Conservation (phyloP, 1,139 yeast species). For the Suhomyces taliae region DNA sequence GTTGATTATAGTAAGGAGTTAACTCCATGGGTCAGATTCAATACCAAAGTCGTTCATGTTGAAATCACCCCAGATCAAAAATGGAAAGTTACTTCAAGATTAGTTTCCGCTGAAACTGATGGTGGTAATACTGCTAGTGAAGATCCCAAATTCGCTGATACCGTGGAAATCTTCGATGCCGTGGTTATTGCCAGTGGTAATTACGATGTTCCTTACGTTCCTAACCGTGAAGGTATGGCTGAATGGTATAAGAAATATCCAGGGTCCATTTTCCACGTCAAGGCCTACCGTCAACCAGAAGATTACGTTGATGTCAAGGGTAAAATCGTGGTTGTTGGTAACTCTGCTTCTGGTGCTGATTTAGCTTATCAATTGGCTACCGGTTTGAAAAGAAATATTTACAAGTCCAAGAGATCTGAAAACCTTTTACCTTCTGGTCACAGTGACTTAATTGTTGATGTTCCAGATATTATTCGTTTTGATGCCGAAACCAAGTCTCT, state of each 20-base stretch:
- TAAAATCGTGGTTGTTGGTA: constrained; percentile 56
- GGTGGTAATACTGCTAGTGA: constrained; percentile 11
- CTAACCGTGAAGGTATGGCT: constrained; percentile 52
- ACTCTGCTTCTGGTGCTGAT: constrained; percentile 64
- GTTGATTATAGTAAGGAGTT: constrained; percentile 41
- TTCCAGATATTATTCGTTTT: constrained; percentile 38
- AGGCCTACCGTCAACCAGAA: constrained; percentile 53
- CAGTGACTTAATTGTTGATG: constrained; percentile 36
- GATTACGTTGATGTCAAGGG: constrained; percentile 39
- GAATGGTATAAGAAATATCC: constrained; percentile 50
- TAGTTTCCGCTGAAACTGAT: constrained; percentile 22
- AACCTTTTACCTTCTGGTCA: constrained; percentile 42
- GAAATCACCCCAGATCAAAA: constrained; percentile 27
- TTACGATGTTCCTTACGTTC: constrained; percentile 56
- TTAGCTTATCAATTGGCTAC: constrained; percentile 52
- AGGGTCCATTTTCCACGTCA: constrained; percentile 56
- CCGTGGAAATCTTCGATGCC: constrained; percentile 40
- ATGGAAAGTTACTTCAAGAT: constrained; percentile 46
- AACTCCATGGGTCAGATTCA: constrained; percentile 30
- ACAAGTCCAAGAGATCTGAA: constrained; percentile 46
- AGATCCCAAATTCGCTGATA: constrained; percentile 10
- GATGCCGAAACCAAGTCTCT: constrained; percentile 33
- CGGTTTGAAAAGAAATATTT: constrained; percentile 35
- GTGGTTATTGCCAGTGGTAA: constrained; percentile 60
- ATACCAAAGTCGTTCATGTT: constrained; percentile 29